Base-by-base conservation (phyloP, 2,329 filamentous ascomycete species). In the Tolypocladium sp. region DNA sequence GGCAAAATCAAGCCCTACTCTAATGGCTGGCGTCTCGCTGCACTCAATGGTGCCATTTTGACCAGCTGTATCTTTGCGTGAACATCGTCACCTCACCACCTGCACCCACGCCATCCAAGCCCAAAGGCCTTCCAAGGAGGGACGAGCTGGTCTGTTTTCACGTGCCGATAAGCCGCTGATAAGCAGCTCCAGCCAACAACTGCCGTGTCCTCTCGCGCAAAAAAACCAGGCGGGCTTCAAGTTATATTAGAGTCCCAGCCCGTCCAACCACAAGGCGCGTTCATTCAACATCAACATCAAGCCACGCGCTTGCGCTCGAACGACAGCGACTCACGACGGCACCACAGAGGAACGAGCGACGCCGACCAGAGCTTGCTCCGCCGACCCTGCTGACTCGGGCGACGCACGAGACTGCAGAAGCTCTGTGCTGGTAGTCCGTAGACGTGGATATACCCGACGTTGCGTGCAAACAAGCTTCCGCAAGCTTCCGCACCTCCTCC, bases 131-230 rank as follows among this genome's bases (percentile, higher is more conserved):
- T 8, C 30, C 30, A 33, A 22, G 8, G 2, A 25, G 35, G n/a
- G 53, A 25, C 38, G 10, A 44, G 22, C 25, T 25, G 55, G 25
- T 9, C 22, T 20, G 33, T 6, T 20, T 40, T 38, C 57, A 58
- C 57, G 57, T 58, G 57, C 37, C 30, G 57, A 58, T 58, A 58
- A 54, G 35, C 49, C 22, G 13, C 38, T 37, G 57, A 58, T 58
- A 58, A 58, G 57, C 30, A 27, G 57, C 37, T 51, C 42, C 38
- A 30, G 44, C 33, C 33, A 49, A 52, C 56, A 52, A 27, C 44
- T 35, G 46, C 46, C 46, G 46, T 52, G 27, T 33, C 46, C 46
- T 15, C 46, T 33, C 46, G 27, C 27, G 46, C 46, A 52, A 52
- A 52, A 33, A 52, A 33, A 30, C 30, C 27, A n/a, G 46, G 46